Evolutionary conservation across 305 asterid genomes (phyloP), one percentile per base, ranked within the genome.

Genomic region (Petunia hybrid): DNA sequence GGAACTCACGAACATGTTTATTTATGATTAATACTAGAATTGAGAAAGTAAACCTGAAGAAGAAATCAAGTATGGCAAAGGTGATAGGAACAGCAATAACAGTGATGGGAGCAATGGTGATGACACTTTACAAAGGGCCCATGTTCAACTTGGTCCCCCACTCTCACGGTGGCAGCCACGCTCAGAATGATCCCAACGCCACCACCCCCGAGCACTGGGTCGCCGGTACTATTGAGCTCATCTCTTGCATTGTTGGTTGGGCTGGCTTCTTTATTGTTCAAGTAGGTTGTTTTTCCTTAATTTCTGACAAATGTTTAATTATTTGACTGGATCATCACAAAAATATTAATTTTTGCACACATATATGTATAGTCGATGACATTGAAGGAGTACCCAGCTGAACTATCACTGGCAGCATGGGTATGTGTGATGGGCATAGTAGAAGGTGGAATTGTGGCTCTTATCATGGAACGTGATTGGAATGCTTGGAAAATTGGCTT

Each of bases 121-220:
- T 94, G 98, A 94, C 99, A 2, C 53, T 95, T 67, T 95, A 90
- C 87, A 94, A 90, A 82, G 99, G 99, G 64, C 99, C 98, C 38
- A 64, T 88, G 6, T 89, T 93, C 36, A 80, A 91, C 83, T 89
- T 95, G 14, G 62, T 95, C 38, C 82, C 89, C 85, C 87, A 86
- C 87, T 75, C 89, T 2, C 90, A 85, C 78, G 84, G 88, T 68
- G 86, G 88, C 79, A 38, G 31, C 83, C 88, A 85, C 84, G 91
- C 84, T 67, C 8, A 35, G 36, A 77, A 88, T 56, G 77, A 80
- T 71, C 76, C 80, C 63, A 14, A 75, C 10, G 80, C 80, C 42
- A 5, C 87, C 41, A 62, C 83, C 43, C 4, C 82, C 6, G 93
- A 86, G 82, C 89, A 95, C 76, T 92, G 93, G 97, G 95, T 80